These are phyloP conservation scores for Yarrowia bubula DNA, from an alignment of 805 yeast species.

Conservation along the genomic window DNA sequence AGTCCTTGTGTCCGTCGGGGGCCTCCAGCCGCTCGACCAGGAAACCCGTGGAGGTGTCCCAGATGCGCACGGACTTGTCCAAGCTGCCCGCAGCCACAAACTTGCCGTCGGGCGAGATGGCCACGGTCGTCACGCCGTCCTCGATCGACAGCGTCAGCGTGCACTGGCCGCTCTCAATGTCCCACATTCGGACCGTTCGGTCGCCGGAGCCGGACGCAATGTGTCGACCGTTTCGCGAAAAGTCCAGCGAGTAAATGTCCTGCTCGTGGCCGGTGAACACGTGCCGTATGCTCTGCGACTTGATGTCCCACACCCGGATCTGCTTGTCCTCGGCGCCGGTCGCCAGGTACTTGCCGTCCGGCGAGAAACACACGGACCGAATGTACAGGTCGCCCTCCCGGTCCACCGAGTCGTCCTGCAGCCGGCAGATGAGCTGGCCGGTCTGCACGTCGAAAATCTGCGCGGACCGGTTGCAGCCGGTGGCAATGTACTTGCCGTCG, in stretches of 20 bases:
- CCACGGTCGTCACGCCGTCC: slow-evolving; percentile 98
- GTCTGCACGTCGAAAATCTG: slow-evolving; percentile 91
- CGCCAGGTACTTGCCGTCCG: slow-evolving; percentile 89
- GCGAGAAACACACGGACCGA: slow-evolving; percentile 93
- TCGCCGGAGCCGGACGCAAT: slow-evolving; percentile 96
- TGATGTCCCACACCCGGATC: slow-evolving; percentile 94
- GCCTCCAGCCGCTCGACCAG: slow-evolving; percentile 88
- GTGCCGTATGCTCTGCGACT: slow-evolving; percentile 79
- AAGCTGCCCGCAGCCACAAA: slow-evolving; percentile 94
- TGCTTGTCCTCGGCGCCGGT: slow-evolving; percentile 79
- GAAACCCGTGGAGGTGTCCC: slow-evolving; percentile 93
- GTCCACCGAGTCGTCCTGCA: slow-evolving; percentile 76
- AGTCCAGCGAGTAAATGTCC: slow-evolving; percentile 93
- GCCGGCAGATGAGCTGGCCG: slow-evolving; percentile 82
- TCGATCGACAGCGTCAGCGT: slow-evolving; percentile 85
- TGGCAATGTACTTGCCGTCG: slow-evolving; percentile 90
- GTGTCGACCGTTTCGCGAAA: slow-evolving; percentile 90
- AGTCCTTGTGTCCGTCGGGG: slow-evolving; percentile 94
- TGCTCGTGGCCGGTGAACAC: slow-evolving; percentile 90
- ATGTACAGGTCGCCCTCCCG: slow-evolving; percentile 82
- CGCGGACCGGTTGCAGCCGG: slow-evolving; percentile 95
- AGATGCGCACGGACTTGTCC: slow-evolving; percentile 91
- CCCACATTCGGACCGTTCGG: slow-evolving; percentile 96
- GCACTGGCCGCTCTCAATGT: slow-evolving; percentile 83
- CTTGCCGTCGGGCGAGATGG: slow-evolving; percentile 92